Conservation (phyloP, 2,329 filamentous ascomycete genomes). For the Aspergillus unguis region DNA sequence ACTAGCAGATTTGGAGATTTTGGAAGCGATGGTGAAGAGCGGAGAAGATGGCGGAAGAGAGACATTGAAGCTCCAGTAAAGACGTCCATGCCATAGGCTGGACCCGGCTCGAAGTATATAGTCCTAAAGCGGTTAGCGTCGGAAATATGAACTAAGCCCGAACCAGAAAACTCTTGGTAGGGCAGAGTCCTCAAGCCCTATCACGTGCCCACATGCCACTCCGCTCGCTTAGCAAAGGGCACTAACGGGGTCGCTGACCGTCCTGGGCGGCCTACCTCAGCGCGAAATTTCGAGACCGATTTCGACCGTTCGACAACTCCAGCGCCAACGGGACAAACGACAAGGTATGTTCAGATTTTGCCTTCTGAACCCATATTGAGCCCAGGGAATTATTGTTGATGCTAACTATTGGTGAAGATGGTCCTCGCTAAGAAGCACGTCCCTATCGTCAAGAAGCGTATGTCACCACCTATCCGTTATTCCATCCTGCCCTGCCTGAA, state of each 20-base stretch:
- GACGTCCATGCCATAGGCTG: not conserved
- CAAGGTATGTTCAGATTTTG: conserved; percentile 37
- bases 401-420: conserved; percentile 58
- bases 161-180: not conserved
- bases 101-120: not conserved
- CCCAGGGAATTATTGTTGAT: not conserved
- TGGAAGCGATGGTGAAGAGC: conserved; percentile 37
- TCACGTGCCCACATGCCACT: conserved; percentile 4
- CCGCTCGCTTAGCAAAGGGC: conserved; percentile 31
- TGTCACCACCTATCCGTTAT: conserved; percentile 43
- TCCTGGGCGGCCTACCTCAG: conserved; percentile 32
- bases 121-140: not conserved
- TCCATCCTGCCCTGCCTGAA: conserved; percentile 6
- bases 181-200: not conserved
- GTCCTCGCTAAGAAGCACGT: conserved; percentile 99
- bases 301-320: conserved; percentile 42
- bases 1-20: conserved; percentile 50
- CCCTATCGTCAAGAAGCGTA: conserved; percentile 99
- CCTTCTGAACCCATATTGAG: not conserved
- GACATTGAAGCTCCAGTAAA: conserved; percentile 24
- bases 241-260: conserved; percentile 28
- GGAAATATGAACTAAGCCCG: not conserved
- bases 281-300: conserved; percentile 41
- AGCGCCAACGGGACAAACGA: conserved; percentile 44
- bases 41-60: conserved; percentile 30